A percentile compares a stretch with the other conserved stretches of the same genome.
Evolutionary conservation across 140 eudicot species (phyloP).

Genomic region (Erigeron philadelphicus): DNA sequence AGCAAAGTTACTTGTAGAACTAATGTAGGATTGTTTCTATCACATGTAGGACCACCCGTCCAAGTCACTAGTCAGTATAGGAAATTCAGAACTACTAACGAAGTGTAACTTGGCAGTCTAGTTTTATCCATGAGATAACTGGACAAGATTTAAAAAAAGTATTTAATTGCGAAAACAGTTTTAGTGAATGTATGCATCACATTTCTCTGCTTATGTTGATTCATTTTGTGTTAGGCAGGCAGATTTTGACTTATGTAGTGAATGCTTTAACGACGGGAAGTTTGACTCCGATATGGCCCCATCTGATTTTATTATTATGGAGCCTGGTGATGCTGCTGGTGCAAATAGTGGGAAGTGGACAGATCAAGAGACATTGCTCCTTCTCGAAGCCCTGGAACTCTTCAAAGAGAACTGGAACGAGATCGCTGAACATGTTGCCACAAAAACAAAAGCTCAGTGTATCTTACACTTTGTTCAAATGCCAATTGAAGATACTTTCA

Average conservation of each 20-base stretch:
- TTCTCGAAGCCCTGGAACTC: constrained; percentile 92
- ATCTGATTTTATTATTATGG: constrained; percentile 71
- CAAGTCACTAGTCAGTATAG: too few species aligned
- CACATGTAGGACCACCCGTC: too few species aligned
- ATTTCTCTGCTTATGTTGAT: constrained; percentile 33
- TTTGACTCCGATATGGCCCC: neutral
- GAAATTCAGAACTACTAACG: too few species aligned
- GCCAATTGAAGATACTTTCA: constrained; percentile 91
- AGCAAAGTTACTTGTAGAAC: neutral
- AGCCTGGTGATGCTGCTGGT: constrained; percentile 88
- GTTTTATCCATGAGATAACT: too few species aligned
- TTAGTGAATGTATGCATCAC: neutral
- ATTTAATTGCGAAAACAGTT: neutral
- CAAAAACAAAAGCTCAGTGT: constrained; percentile 94
- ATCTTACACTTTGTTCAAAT: constrained; percentile 92
- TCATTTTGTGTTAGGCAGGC: constrained; percentile 62
- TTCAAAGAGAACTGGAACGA: constrained; percentile 94
- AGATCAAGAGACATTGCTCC: constrained; percentile 93
- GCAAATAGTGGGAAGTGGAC: constrained; percentile 94
- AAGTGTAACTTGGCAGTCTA: too few species aligned
- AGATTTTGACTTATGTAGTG: constrained; percentile 91
- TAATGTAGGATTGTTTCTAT: neutral
- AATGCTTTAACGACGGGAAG: constrained; percentile 72
- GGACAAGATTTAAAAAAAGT: neutral
- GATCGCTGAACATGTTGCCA: constrained; percentile 99